These are phyloP conservation scores for Colletotrichum caudatum DNA, from an alignment of 2,329 filamentous ascomycete species.

Conservation along the genomic window DNA sequence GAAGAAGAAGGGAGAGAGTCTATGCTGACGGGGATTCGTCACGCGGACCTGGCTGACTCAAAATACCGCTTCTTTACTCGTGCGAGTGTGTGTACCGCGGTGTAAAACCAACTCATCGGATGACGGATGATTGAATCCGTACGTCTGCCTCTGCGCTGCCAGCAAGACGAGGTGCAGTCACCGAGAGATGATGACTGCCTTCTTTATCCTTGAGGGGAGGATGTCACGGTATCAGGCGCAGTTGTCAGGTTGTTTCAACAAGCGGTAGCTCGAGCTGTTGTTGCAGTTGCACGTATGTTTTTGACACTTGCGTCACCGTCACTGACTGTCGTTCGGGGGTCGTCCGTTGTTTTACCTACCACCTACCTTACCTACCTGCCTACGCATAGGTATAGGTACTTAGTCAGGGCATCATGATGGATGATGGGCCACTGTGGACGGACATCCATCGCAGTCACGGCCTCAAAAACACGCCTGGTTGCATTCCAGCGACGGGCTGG, in stretches of 20 bases:
- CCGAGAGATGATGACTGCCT: not conserved
- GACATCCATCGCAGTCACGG: not conserved
- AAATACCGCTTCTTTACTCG: constrained; percentile 12
- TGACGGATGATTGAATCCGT: constrained; percentile 3
- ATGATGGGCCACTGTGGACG: not conserved
- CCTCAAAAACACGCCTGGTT: not conserved
- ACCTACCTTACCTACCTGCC: not conserved
- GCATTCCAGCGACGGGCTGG: not conserved
- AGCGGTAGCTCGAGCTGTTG: not conserved
- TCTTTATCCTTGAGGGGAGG: not conserved
- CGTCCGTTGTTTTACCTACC: constrained; percentile 15
- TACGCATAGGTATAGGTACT: not conserved
- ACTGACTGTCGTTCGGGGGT: not conserved
- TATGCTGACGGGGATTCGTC: constrained; percentile 10
- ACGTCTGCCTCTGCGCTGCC: not conserved
- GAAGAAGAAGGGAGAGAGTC: not conserved
- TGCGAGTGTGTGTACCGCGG: constrained; percentile 38
- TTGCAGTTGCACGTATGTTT: constrained; percentile 5
- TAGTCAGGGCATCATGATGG: constrained; percentile 5
- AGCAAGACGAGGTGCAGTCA: not conserved
- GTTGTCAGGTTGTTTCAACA: not conserved
- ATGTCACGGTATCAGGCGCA: not conserved
- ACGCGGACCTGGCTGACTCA: constrained; percentile 31
- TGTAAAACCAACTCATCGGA: constrained; percentile 11
- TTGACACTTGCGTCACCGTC: constrained; percentile 11